Evolutionary conservation across 495 filamentous ascomycete genomes (phyloP).

Genomic region (Glarea lozoyensis): DNA sequence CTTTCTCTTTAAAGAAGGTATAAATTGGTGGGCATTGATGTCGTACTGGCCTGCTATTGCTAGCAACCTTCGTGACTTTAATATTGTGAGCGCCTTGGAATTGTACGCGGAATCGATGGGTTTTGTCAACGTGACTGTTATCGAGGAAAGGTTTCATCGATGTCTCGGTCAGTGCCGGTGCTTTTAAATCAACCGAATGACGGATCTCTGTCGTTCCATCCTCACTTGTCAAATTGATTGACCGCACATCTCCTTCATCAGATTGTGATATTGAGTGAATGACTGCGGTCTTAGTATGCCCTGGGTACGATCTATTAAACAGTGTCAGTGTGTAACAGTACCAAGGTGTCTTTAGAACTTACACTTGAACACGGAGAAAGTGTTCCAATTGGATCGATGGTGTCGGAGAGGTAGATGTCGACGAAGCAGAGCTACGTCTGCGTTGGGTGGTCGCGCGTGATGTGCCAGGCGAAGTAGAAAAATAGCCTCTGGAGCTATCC

Average conservation of each 20-base stretch:
- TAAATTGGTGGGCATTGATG: conserved; percentile 4
- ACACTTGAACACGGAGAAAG: conserved; percentile 1
- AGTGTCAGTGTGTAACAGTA: not conserved
- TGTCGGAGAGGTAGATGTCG: not conserved
- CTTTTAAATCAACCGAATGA: conserved; percentile 4
- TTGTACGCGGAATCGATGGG: conserved; percentile 4
- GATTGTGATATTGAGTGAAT: conserved; percentile 1
- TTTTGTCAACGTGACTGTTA: conserved; percentile 3
- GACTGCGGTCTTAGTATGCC: not conserved
- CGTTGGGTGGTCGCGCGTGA: not conserved
- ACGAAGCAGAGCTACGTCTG: not conserved
- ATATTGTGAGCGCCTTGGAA: conserved; percentile 5
- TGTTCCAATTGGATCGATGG: not conserved
- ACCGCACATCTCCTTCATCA: conserved; percentile 4
- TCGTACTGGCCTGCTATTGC: not conserved
- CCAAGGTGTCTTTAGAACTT: not conserved
- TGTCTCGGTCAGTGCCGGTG: not conserved
- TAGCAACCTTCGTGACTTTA: conserved; percentile 2
- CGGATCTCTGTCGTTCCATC: conserved; percentile 1
- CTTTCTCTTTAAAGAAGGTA: conserved; percentile 10
- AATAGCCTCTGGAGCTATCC: not conserved
- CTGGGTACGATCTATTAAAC: not conserved
- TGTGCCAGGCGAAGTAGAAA: not conserved
- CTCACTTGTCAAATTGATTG: conserved; percentile 1
- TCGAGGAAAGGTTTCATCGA: conserved; percentile 9